These are phyloP conservation scores for Wickerhamiella allomyrinae DNA, from an alignment of 805 yeast genomes.

Conservation along the genomic window DNA sequence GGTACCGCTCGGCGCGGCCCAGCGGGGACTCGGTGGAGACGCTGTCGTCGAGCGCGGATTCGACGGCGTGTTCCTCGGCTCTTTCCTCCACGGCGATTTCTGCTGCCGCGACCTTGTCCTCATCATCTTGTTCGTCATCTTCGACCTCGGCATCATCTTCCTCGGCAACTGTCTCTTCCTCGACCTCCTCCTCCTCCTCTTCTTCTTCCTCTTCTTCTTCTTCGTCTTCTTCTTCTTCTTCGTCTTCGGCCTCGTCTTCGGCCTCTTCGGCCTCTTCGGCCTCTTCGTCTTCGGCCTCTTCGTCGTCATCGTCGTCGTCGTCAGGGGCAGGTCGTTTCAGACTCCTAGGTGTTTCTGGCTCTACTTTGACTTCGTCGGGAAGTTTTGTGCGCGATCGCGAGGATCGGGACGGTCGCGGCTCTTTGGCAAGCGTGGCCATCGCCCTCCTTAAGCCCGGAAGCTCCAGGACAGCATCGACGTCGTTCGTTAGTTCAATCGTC, in stretches of 20 bases:
- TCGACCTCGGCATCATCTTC: conserved; percentile 7
- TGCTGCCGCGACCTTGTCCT: conserved; percentile 5
- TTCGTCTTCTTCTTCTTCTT: conserved; percentile 8
- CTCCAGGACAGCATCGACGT: conserved; percentile 19
- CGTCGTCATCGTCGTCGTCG: conserved; percentile 11
- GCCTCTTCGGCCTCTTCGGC: conserved; percentile 6
- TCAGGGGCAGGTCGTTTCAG: too few relatives aligned
- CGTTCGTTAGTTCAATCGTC: conserved; percentile 18
- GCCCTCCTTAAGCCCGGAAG: conserved; percentile 15
- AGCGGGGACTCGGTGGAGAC: neutral
- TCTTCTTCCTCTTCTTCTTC: conserved; percentile 12
- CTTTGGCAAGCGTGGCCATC: conserved; percentile 10
- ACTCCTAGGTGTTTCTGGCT: conserved; percentile 12
- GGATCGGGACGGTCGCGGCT: too few relatives aligned
- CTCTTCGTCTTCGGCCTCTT: conserved; percentile 7
- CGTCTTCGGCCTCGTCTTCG: conserved; percentile 6
- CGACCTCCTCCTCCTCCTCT: neutral
- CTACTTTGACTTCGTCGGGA: too few relatives aligned
- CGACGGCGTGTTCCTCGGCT: conserved; percentile 2
- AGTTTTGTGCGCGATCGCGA: too few relatives aligned
- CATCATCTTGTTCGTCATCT: conserved; percentile 3
- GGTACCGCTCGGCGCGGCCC: conserved; percentile 17
- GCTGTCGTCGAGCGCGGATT: neutral
- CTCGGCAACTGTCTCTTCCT: conserved; percentile 1
- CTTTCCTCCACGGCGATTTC: conserved; percentile 4